These are phyloP conservation scores for Aspergillus candidus DNA, from an alignment of 2,329 filamentous ascomycete genomes.

Conservation along the genomic window DNA sequence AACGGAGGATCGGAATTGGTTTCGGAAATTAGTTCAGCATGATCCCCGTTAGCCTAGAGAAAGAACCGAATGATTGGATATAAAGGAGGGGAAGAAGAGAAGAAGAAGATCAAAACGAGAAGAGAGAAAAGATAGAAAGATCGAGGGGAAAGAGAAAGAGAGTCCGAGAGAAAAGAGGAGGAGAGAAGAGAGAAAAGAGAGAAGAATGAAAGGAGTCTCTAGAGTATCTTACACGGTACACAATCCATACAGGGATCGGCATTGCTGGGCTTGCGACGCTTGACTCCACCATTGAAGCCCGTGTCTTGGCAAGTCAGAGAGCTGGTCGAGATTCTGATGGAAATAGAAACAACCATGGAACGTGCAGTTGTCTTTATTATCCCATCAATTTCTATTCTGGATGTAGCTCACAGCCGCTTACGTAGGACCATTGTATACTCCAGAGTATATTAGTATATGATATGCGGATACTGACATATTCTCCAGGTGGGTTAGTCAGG, in stretches of 20 bases:
- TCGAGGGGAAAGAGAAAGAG: conserved; percentile 1
- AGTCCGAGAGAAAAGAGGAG: not conserved
- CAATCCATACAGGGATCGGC: conserved; percentile 1
- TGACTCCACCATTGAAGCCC: conserved; percentile 6
- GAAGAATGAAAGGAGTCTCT: not conserved
- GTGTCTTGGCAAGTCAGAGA: not conserved
- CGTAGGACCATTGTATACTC: no score
- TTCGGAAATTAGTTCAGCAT: conserved; percentile 14
- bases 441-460: no score
- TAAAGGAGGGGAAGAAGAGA: conserved; percentile 1
- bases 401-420: no score
- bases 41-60: no score
- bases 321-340: not conserved
- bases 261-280: conserved; percentile 12
- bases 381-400: conserved; percentile 3
- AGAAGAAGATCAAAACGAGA: conserved; percentile 1
- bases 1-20: not conserved
- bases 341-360: no score
- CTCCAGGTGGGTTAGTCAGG: no score
- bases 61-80: not conserved
- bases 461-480: no score
- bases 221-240: not conserved
- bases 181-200: not conserved
- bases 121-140: conserved; percentile 4
- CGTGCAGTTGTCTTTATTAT: not conserved